These are phyloP conservation scores for Candida stauntonica DNA, from an alignment of 805 yeast genomes.

Conservation along the genomic window DNA sequence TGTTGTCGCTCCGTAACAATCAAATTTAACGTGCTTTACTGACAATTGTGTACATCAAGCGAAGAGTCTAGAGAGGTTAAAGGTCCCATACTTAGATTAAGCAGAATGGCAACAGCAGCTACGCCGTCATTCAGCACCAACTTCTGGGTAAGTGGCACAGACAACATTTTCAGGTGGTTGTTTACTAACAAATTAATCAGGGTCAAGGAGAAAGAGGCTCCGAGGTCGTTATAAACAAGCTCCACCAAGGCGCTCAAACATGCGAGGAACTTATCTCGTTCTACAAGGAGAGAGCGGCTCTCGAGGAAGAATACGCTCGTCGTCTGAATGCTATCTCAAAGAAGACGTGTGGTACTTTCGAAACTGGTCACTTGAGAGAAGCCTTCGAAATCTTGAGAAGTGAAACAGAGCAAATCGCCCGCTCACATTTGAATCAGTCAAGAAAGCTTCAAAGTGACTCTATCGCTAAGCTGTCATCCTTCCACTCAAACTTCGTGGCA, in stretches of 20 bases:
- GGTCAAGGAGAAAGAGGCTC: constrained; percentile 60
- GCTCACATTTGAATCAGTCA: constrained; percentile 50
- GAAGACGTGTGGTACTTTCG: constrained; percentile 49
- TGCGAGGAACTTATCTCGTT: constrained; percentile 44
- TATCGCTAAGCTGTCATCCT: constrained; percentile 48
- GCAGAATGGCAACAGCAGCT: constrained; percentile 11
- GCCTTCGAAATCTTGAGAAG: constrained; percentile 54
- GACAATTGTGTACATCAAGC: too few relatives aligned
- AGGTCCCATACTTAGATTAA: too few relatives aligned
- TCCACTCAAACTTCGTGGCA: constrained; percentile 46
- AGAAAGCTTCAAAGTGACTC: constrained; percentile 47
- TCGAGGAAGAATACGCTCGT: constrained; percentile 72
- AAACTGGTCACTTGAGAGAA: constrained; percentile 53
- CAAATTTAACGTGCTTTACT: too few relatives aligned
- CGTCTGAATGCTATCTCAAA: constrained; percentile 48
- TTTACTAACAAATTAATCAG: constrained; percentile 33
- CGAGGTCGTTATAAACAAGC: constrained; percentile 46
- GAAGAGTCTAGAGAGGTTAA: too few relatives aligned
- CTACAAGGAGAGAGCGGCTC: constrained; percentile 50
- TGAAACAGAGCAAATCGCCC: constrained; percentile 58
- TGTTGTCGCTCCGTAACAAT: too few relatives aligned
- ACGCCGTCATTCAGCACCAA: constrained; percentile 36
- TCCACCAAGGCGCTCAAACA: constrained; percentile 57
- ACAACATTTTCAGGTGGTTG: neutral
- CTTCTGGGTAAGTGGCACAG: constrained; percentile 40